Evolutionary conservation across 768 basidiomycete genomes (phyloP), one percentile per base, ranked within the genome.

Genomic region (Paxillus ammoniavirescens): DNA sequence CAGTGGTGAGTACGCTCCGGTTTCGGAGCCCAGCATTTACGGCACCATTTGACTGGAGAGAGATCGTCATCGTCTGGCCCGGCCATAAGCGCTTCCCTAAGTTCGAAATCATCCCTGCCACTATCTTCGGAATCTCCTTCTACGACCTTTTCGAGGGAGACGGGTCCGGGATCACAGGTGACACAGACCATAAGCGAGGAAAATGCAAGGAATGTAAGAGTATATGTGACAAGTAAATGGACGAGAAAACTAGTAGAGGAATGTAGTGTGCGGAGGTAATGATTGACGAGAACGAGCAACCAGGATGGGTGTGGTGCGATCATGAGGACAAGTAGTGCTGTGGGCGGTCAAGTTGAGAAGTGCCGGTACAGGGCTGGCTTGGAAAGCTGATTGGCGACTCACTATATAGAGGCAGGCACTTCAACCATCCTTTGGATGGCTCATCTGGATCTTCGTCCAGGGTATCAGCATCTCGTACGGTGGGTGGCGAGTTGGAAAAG

Each of bases 1-100:
- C 89, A 93, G 62, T 93, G 91, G 63, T 93, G 91, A 2, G 89
- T 71, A 45, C 91, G 77, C 60, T 91, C 89, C 5, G 90, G 88
- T 70, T 88, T 91, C 0, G 87, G 84, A 42, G 76, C 82, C 82
- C 82, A 87, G 64, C 91, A 93, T 55, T 83, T 84, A 49, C 83
- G 79, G 66, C 90, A 92, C 87, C 88, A 92, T 57, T 75, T 83
- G 18, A 79, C 81, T 0, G 84, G 83, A 5, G 72, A 73, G 51
- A 77, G 72, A 47, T 78, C 74, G 48, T 87, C 84, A 35, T 78
- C 74, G 56, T 80, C 59, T 5, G 65, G 61, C 8, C 73, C 65
- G 31, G 70, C 67, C 71, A 87, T 78, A 38, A 92, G 72, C 12
- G 87, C 87, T 55, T 89, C 84, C 12, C 70, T 74, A 42, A 89